Base-by-base conservation (phyloP, 495 filamentous ascomycete species). In the Cercophora scortea region DNA sequence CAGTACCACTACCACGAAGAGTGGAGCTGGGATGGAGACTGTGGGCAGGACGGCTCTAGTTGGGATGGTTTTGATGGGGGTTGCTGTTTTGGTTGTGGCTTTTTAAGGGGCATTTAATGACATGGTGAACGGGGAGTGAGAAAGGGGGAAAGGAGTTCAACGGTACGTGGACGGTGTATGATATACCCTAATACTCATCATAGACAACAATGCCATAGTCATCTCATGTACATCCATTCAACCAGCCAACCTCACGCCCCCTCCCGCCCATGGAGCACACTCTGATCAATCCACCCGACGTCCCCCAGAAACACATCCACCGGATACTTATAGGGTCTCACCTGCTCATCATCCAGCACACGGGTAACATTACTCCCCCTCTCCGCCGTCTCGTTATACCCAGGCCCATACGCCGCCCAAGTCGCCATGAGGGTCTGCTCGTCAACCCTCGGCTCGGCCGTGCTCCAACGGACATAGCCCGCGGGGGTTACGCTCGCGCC, bases 401-500 rank as follows among this genome's bases (percentile, higher is more conserved):
- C 81, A 0, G 78, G 77, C 10, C 81, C 81, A 54, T 62, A 77
- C 41, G 67, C 64, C 44, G 66, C 45, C 59, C 78, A 82, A 62
- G 82, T 80, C 7, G 79, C 79, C 73, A 78, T 75, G 15, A 79
- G 49, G 15, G 80, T 83, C 42, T 59, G 61, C 25, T 70, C 70
- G 16, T 61, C 61, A 39, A 75, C 70, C 19, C 76, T 57, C 12
- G 63, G 60, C 10, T 65, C 69, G 1, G 68, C 67, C 1, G 60
- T 50, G 42, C 46, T 56, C 81, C 79, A 84, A 50, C 76, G 62
- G 42, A 78, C 79, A 57, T 81, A 84, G 12, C 81, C 79, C 8
- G 61, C 68, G 5, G 70, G 60, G 40, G 61, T 52, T 55, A 84
- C 79, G 47, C 68, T 75, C 3, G 56, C 66, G 55, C 83, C 80